phyloP scores from a whole-genome alignment of 2,329 filamentous ascomycete genomes.

The Paracorniculantispora psalliotae region DNA sequence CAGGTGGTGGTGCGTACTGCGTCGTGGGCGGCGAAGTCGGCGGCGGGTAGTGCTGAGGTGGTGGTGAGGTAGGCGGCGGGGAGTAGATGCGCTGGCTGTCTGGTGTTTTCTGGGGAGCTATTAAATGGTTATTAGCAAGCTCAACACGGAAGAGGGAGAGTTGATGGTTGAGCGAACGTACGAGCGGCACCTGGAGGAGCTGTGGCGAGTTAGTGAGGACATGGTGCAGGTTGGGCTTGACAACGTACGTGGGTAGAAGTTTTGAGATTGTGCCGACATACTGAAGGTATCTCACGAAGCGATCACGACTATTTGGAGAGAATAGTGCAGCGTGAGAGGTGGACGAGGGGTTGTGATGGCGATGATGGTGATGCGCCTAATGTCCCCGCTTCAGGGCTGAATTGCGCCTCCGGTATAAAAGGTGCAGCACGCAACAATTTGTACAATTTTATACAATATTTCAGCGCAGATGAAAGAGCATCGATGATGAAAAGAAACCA shows the following conservation, averaged over 20 bases:
- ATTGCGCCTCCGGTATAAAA: no score
- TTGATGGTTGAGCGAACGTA: background rate
- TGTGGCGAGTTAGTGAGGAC: no score
- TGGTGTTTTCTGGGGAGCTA: constrained; percentile 9
- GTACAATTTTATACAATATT: no score
- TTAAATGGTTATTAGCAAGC: no score
- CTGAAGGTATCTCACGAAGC: background rate
- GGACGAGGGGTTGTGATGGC: no score
- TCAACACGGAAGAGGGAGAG: constrained; percentile 16
- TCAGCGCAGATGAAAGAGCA: no score
- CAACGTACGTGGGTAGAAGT: constrained; percentile 49
- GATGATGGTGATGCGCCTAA: no score
- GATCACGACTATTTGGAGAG: background rate
- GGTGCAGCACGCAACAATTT: no score
- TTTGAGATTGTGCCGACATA: constrained; percentile 36
- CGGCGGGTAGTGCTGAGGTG: background rate
- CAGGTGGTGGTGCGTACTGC: constrained; percentile 16
- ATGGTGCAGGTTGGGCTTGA: no score
- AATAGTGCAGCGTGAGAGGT: background rate
- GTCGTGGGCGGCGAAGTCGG: background rate
- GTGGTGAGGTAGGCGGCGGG: constrained; percentile 17
- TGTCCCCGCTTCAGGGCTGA: no score
- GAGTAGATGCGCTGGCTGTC: constrained; percentile 17
- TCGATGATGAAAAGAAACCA: no score
- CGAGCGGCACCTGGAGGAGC: constrained; percentile 37